These are phyloP conservation scores for Lachnellula willkommii DNA, from an alignment of 2,329 filamentous ascomycete genomes.

Conservation along the genomic window DNA sequence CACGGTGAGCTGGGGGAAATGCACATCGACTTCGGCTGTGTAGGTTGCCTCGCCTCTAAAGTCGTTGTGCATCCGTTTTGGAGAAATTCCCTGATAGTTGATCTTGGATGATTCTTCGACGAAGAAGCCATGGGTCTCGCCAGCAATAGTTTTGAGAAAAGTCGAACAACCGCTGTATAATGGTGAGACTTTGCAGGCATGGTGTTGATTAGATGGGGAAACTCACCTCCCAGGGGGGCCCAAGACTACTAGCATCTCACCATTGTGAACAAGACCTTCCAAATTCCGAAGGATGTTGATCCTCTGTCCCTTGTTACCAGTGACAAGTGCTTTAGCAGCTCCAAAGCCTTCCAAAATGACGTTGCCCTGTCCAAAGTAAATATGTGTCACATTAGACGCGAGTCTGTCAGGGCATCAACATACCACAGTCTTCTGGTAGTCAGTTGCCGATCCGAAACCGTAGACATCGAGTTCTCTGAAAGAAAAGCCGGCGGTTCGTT, in stretches of 20 bases:
- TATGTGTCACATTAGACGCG: background rate
- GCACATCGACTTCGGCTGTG: slow-evolving; percentile 69
- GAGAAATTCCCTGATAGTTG: slow-evolving; percentile 56
- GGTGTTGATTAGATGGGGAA: background rate
- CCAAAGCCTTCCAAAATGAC: slow-evolving; percentile 47
- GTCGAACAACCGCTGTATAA: slow-evolving; percentile 55
- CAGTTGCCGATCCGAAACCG: slow-evolving; percentile 61
- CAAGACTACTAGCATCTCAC: slow-evolving; percentile 64
- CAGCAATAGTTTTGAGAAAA: slow-evolving; percentile 56
- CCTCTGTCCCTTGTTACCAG: slow-evolving; percentile 41
- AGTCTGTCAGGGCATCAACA: background rate
- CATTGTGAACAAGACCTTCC: slow-evolving; percentile 56
- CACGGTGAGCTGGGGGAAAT: slow-evolving; percentile 72
- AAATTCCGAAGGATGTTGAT: slow-evolving; percentile 54
- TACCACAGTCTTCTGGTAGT: slow-evolving; percentile 62
- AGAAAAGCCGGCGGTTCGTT: slow-evolving; percentile 56
- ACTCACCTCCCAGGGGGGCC: slow-evolving; percentile 60
- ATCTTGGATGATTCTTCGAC: slow-evolving; percentile 47
- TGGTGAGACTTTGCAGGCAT: background rate
- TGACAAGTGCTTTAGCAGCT: slow-evolving; percentile 43
- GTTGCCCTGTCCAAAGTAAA: slow-evolving; percentile 36
- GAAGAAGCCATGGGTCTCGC: slow-evolving; percentile 52
- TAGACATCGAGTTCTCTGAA: slow-evolving; percentile 65
- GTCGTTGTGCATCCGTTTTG: slow-evolving; percentile 48
- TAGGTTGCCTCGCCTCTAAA: slow-evolving; percentile 67